Evolutionary conservation across 1,284 basidiomycete species (phyloP).

Genomic region (Cronartium quercuum): DNA sequence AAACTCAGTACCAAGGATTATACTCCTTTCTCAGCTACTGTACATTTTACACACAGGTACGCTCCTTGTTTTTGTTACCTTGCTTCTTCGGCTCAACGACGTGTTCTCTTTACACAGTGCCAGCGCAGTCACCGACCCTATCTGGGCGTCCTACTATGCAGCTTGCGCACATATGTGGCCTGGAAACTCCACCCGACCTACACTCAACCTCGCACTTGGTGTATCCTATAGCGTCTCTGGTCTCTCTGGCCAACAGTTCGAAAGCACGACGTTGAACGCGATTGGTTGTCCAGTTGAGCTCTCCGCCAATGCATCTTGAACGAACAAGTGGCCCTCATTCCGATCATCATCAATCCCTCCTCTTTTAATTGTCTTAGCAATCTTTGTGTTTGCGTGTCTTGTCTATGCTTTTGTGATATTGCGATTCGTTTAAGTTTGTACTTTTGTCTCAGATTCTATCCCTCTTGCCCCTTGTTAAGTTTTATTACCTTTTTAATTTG

Average conservation of each 20-base stretch:
- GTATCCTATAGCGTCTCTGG: conserved; percentile 5
- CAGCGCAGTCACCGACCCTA: background rate
- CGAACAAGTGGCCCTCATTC: no score
- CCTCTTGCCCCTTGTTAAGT: no score
- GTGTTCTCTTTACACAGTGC: background rate
- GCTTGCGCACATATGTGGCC: conserved; percentile 35
- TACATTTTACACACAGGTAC: conserved; percentile 11
- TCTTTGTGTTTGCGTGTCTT: no score
- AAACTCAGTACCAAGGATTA: conserved; percentile 9
- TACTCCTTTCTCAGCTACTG: conserved; percentile 12
- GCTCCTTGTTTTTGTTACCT: background rate
- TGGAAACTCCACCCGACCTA: conserved; percentile 19
- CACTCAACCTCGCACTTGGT: background rate
- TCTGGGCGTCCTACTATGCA: conserved; percentile 14
- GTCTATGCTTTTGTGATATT: no score
- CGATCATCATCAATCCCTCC: no score
- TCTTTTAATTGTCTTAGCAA: no score
- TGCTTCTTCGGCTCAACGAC: background rate
- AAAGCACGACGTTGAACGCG: conserved; percentile 17
- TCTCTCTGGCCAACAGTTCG: background rate
- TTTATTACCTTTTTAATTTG: no score
- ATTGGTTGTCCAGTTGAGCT: conserved; percentile 21
- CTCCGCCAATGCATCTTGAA: conserved; percentile 12
- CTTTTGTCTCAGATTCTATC: no score
- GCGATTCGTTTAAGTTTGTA: no score